A percentile compares a stretch with the other conserved stretches of the same genome.
phyloP scores from a whole-genome alignment of 169 alveolate genomes.

The Hepatocystis sp. region DNA sequence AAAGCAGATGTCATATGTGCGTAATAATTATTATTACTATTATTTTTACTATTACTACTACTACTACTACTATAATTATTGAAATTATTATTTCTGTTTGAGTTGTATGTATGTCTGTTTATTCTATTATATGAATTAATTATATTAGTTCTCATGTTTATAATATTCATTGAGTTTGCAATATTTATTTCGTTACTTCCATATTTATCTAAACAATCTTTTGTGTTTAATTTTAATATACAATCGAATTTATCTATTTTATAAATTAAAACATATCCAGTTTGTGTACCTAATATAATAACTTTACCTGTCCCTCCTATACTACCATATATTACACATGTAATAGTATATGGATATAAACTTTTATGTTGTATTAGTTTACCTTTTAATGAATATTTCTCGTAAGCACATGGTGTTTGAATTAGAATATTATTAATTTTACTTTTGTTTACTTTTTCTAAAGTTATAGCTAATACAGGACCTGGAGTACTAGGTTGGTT shows the following conservation, averaged over 20 bases:
- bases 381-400: slow-evolving; percentile 52
- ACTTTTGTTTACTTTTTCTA: slow-evolving; percentile 28
- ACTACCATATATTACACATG: slow-evolving; percentile 81
- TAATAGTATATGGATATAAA: slow-evolving; percentile 82
- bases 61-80: background rate
- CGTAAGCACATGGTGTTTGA: slow-evolving; percentile 76
- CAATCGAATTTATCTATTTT: slow-evolving; percentile 79
- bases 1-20: background rate
- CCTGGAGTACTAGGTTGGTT: slow-evolving; percentile 76
- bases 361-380: slow-evolving; percentile 81
- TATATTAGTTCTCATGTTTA: background rate
- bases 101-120: background rate
- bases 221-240: slow-evolving; percentile 81
- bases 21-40: background rate
- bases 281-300: slow-evolving; percentile 82
- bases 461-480: slow-evolving; percentile 64
- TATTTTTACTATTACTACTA: background rate
- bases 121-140: slow-evolving; percentile 5
- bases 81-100: background rate
- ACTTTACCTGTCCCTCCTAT: slow-evolving; percentile 85
- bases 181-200: background rate
- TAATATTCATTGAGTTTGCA: slow-evolving; percentile 11
- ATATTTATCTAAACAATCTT: slow-evolving; percentile 31
- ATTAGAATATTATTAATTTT: slow-evolving; percentile 21
- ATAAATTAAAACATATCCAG: slow-evolving; percentile 81